A percentile compares a stretch with the other conserved stretches of the same genome.
Conservation (phyloP, 306 rosid genomes). For the Mucuna pruriens region DNA sequence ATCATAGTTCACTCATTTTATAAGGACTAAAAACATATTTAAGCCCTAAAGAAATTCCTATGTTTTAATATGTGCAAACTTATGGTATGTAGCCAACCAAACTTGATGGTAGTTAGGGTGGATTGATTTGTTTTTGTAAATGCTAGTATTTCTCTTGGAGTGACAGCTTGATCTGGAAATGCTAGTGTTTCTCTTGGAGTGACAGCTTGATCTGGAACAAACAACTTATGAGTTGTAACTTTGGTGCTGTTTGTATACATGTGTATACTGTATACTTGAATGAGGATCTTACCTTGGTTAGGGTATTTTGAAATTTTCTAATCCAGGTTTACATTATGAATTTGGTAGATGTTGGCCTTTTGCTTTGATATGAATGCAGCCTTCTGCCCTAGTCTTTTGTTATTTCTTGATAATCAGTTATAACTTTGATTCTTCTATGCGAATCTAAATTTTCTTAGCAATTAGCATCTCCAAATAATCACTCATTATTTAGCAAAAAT, state of each 20-base stretch:
- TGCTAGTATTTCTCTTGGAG: background rate
- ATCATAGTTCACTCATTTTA: no score
- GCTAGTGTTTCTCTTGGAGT: background rate
- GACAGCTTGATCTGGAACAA: background rate
- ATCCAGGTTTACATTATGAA: no score
- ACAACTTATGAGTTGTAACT: background rate
- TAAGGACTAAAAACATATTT: no score
- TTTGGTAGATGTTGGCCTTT: no score
- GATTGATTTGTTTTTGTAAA: background rate
- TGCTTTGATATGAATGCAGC: no score
- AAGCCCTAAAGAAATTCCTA: background rate
- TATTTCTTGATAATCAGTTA: no score
- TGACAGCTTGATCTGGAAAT: background rate
- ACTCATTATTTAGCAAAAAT: background rate
- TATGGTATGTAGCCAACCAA: background rate
- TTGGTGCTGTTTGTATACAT: background rate
- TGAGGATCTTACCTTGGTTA: no score
- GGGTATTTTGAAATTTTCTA: no score
- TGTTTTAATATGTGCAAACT: background rate
- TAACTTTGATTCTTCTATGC: no score
- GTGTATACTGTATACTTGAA: background rate
- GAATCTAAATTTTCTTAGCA: no score
- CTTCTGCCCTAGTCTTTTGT: no score
- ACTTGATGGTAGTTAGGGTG: background rate
- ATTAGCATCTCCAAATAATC: background rate